These are phyloP conservation scores for Rhizopus delemar DNA, from an alignment of 371 early-diverging fungal genomes.

Conservation along the genomic window DNA sequence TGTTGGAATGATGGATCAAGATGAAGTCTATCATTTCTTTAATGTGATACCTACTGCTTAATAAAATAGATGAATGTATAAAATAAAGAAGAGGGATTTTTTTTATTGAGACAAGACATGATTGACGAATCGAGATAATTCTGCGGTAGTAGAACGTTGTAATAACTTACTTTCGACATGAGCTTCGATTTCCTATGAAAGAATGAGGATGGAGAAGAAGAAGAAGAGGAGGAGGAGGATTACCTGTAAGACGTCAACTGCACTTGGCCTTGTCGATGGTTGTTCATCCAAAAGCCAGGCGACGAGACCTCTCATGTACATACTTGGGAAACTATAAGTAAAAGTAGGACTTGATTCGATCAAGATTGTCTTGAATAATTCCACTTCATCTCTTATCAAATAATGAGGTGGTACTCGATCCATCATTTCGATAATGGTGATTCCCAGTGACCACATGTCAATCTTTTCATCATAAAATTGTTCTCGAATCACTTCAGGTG, in stretches of 20 bases:
- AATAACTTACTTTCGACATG: conserved; percentile 33
- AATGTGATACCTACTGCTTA: conserved; percentile 54
- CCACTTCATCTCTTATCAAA: conserved; percentile 50
- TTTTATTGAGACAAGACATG: conserved; percentile 26
- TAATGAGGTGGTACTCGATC: conserved; percentile 57
- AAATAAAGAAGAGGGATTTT: background rate
- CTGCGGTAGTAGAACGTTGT: conserved; percentile 26
- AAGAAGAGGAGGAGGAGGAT: background rate
- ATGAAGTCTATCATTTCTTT: conserved; percentile 74
- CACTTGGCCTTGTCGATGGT: conserved; percentile 42
- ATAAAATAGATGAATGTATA: background rate
- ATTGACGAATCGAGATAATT: conserved; percentile 33
- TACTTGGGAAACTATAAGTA: conserved; percentile 51
- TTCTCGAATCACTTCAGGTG: conserved; percentile 94
- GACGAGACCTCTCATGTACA: conserved; percentile 57
- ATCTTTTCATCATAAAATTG: conserved; percentile 84
- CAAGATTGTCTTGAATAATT: conserved; percentile 46
- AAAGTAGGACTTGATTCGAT: conserved; percentile 51
- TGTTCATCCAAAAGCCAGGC: conserved; percentile 54
- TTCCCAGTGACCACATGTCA: conserved; percentile 37
- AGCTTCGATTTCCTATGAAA: conserved; percentile 33
- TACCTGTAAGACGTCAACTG: conserved; percentile 47
- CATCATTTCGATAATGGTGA: conserved; percentile 49
- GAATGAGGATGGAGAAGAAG: background rate
- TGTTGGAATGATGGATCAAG: conserved; percentile 66